Evolutionary conservation across 306 rosid genomes (phyloP).

Genomic region (Pyrus pyrifolia): DNA sequence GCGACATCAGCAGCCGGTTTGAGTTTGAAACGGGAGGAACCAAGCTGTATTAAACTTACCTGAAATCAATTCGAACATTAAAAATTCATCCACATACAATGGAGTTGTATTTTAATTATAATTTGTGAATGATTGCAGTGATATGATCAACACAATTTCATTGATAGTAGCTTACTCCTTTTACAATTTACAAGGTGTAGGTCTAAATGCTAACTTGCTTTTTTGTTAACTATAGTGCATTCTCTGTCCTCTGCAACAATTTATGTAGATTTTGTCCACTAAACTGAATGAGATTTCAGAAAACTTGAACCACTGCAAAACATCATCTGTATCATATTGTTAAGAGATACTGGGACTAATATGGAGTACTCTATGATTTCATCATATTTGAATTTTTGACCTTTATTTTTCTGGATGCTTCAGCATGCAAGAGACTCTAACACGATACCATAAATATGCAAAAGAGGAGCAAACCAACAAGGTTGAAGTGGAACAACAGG

Average conservation of each 20-base stretch:
- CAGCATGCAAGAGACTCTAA: slow-evolving; percentile 43
- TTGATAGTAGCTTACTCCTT: neutral
- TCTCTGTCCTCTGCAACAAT: neutral
- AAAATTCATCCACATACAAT: neutral
- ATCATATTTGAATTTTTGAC: neutral
- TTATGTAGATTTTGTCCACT: neutral
- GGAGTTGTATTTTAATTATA: neutral
- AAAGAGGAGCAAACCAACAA: slow-evolving; percentile 18
- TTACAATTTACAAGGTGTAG: too few species aligned
- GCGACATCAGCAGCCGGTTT: neutral
- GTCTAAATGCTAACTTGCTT: too few species aligned
- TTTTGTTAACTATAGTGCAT: neutral
- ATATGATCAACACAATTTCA: neutral
- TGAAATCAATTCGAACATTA: too few species aligned
- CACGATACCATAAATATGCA: slow-evolving; percentile 24
- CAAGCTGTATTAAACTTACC: neutral
- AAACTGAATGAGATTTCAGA: neutral
- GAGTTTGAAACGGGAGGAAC: neutral
- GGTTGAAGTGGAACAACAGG: slow-evolving; percentile 20
- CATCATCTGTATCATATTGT: neutral
- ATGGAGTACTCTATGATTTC: neutral
- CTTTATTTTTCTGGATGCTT: slow-evolving; percentile 9
- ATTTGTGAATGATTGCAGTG: neutral
- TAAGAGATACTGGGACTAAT: neutral
- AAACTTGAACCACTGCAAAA: neutral